Percentiles rank a stretch among this genome's conserved stretches.
Evolutionary conservation across 306 rosid species (phyloP).

Genomic region (Cucurbita argyrosperma): DNA sequence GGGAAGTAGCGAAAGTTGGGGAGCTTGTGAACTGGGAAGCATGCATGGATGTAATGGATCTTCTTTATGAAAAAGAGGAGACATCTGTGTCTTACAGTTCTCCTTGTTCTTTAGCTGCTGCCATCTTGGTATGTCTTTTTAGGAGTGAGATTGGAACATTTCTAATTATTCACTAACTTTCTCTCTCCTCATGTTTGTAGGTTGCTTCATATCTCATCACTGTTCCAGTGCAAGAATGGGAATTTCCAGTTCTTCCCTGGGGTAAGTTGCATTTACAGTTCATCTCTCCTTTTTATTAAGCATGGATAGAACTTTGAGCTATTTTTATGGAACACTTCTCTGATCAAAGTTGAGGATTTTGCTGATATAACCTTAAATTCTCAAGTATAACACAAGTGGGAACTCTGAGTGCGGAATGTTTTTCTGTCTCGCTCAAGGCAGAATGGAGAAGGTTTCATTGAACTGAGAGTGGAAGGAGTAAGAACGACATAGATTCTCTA

Average conservation of each 20-base stretch:
- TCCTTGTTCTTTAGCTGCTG: conserved; percentile 59
- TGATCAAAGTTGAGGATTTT: no score
- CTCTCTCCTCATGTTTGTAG: conserved; percentile 18
- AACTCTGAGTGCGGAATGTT: no score
- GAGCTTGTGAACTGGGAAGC: conserved; percentile 57
- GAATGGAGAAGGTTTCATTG: no score
- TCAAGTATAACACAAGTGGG: no score
- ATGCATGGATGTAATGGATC: conserved; percentile 77
- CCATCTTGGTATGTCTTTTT: conserved; percentile 41
- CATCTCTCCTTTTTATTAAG: neutral
- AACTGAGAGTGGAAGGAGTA: no score
- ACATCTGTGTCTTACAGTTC: conserved; percentile 30
- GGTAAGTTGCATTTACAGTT: conserved; percentile 31
- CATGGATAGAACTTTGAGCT: neutral
- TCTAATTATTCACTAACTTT: neutral
- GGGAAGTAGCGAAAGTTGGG: conserved; percentile 71
- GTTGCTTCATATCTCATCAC: conserved; percentile 61
- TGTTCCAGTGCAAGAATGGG: conserved; percentile 61
- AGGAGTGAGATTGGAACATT: neutral
- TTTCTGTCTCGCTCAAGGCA: no score
- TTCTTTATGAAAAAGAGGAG: conserved; percentile 73
- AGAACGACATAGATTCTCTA: no score
- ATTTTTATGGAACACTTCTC: no score
- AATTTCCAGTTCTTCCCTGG: conserved; percentile 83
- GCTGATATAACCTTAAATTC: no score